These are phyloP conservation scores for Yamadazyma takamatsuzukensis DNA, from an alignment of 805 yeast species.

Conservation along the genomic window DNA sequence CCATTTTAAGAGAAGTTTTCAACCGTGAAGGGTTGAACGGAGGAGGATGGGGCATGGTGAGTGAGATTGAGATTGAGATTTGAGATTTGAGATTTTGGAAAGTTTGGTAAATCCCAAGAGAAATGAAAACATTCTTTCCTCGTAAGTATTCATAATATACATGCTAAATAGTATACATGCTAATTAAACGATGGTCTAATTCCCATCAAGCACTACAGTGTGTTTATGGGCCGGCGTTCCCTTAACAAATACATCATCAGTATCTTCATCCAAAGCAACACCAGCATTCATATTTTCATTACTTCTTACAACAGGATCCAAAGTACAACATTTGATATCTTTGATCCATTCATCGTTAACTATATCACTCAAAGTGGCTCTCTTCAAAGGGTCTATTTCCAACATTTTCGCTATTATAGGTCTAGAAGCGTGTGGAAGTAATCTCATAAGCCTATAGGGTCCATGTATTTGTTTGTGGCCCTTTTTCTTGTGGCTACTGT, in stretches of 20 bases:
- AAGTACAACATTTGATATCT: constrained; percentile 60
- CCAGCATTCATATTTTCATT: constrained; percentile 18
- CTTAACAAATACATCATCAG: constrained; percentile 28
- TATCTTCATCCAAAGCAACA: constrained; percentile 32
- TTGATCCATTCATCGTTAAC: constrained; percentile 68
- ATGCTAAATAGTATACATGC: too few relatives aligned
- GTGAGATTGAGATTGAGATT: too few relatives aligned
- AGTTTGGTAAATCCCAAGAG: too few relatives aligned
- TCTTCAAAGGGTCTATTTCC: constrained; percentile 52
- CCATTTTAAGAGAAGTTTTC: constrained; percentile 55
- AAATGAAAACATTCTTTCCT: too few relatives aligned
- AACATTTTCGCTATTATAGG: constrained; percentile 69
- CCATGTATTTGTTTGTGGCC: constrained; percentile 66
- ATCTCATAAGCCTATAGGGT: constrained; percentile 76
- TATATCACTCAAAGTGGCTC: constrained; percentile 68
- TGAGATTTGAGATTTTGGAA: too few relatives aligned
- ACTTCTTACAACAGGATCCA: constrained; percentile 20
- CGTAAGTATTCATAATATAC: too few relatives aligned
- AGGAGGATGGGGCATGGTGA: constrained; percentile 18
- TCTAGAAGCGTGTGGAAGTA: constrained; percentile 79
- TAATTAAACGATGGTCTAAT: too few relatives aligned
- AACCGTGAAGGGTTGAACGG: constrained; percentile 31
- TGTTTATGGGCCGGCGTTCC: constrained; percentile 41
- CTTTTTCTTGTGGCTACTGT: constrained; percentile 23
- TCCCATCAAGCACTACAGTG: constrained; percentile 28